Percentiles rank a stretch among this genome's conserved stretches.
Conservation (phyloP, 2,329 filamentous ascomycete species). For the Rhytidhysteron rufulum region DNA sequence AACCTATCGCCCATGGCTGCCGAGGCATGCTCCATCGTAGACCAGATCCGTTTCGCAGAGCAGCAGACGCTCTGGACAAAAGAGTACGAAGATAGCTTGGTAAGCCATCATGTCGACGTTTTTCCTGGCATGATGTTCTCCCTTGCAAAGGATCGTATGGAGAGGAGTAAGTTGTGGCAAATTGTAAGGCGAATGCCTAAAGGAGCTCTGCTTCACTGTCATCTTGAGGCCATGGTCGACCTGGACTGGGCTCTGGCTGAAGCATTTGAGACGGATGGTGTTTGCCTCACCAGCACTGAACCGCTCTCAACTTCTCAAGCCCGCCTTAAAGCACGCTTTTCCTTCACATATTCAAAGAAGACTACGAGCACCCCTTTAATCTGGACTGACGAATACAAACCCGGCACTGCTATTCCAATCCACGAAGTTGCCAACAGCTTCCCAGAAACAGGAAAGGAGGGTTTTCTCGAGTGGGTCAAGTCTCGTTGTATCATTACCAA, state of each 20-base stretch:
- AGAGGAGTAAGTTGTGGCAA: slow-evolving; percentile 77
- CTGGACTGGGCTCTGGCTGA: slow-evolving; percentile 73
- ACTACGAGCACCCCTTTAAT: slow-evolving; percentile 47
- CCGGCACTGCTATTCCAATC: slow-evolving; percentile 57
- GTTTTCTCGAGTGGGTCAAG: slow-evolving; percentile 75
- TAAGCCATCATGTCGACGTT: slow-evolving; percentile 60
- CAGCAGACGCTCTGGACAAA: slow-evolving; percentile 71
- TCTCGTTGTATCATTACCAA: slow-evolving; percentile 67
- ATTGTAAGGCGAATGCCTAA: slow-evolving; percentile 88
- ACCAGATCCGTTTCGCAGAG: slow-evolving; percentile 74
- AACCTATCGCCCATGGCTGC: slow-evolving; percentile 74
- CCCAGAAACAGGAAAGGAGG: slow-evolving; percentile 65
- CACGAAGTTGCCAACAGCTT: slow-evolving; percentile 66
- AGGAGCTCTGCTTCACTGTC: slow-evolving; percentile 78
- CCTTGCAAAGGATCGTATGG: slow-evolving; percentile 80
- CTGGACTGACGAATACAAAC: slow-evolving; percentile 63
- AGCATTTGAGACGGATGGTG: slow-evolving; percentile 66
- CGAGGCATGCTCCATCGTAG: slow-evolving; percentile 75
- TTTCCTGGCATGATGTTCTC: slow-evolving; percentile 94
- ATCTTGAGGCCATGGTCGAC: slow-evolving; percentile 88
- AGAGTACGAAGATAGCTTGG: slow-evolving; percentile 66
- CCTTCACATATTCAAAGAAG: slow-evolving; percentile 53
- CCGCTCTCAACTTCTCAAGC: slow-evolving; percentile 54
- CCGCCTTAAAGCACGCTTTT: slow-evolving; percentile 53
- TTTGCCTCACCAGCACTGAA: slow-evolving; percentile 62